Evolutionary conservation across 306 rosid genomes (phyloP).

Genomic region (Amphicarpaea edgeworthii): DNA sequence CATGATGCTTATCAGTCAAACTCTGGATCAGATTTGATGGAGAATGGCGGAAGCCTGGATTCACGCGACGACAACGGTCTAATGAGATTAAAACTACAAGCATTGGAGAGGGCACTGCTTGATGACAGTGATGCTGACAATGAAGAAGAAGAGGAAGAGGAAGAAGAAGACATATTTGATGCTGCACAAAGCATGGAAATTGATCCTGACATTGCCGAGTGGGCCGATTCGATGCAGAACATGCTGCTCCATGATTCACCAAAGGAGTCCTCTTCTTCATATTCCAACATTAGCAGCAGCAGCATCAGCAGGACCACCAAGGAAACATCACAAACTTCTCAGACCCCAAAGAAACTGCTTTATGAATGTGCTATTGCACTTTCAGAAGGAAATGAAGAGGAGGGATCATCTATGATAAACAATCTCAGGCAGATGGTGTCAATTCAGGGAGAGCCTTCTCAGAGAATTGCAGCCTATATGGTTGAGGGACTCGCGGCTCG

Average conservation of each 20-base stretch:
- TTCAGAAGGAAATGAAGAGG: slow-evolving; percentile 73
- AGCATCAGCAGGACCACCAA: slow-evolving; percentile 70
- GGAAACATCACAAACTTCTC: slow-evolving; percentile 57
- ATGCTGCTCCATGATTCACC: slow-evolving; percentile 69
- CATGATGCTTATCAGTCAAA: slow-evolving; percentile 53
- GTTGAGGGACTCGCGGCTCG: slow-evolving; percentile 98
- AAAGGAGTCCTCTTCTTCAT: slow-evolving; percentile 75
- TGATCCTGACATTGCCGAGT: slow-evolving; percentile 62
- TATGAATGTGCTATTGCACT: slow-evolving; percentile 78
- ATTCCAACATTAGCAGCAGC: slow-evolving; percentile 69
- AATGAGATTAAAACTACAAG: slow-evolving; percentile 84
- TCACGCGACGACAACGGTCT: slow-evolving; percentile 54
- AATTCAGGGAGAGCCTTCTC: slow-evolving; percentile 93
- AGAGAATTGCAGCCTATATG: slow-evolving; percentile 98
- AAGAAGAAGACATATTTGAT: slow-evolving; percentile 56
- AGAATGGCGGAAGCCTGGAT: slow-evolving; percentile 66
- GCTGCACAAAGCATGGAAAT: slow-evolving; percentile 76
- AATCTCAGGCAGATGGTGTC: slow-evolving; percentile 82
- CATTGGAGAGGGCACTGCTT: slow-evolving; percentile 87
- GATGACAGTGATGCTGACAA: slow-evolving; percentile 70
- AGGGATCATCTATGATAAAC: slow-evolving; percentile 69
- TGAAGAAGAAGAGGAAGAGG: slow-evolving; percentile 58
- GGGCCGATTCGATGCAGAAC: slow-evolving; percentile 68
- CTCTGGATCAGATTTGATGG: slow-evolving; percentile 62
- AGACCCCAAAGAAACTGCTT: slow-evolving; percentile 71